A percentile compares a stretch with the other conserved stretches of the same genome.
Conservation (phyloP, 495 filamentous ascomycete genomes). For the Recurvomyces mirabilis region DNA sequence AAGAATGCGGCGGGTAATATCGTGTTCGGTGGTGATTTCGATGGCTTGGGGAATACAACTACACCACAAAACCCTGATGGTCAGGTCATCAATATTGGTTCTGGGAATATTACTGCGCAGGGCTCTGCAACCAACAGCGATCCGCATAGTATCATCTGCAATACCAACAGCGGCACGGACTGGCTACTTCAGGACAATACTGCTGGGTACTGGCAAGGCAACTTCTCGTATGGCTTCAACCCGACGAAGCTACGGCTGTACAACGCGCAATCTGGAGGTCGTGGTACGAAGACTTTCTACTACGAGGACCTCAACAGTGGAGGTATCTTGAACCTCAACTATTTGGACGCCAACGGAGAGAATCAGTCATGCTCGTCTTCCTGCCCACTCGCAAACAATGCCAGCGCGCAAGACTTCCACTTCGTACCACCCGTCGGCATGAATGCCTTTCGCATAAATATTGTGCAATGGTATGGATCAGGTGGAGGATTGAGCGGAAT, state of each 20-base stretch:
- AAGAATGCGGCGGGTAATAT: conserved; percentile 71
- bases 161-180: conserved; percentile 59
- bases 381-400: conserved; percentile 65
- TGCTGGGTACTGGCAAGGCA: conserved; percentile 73
- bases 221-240: conserved; percentile 67
- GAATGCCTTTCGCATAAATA: conserved; percentile 75
- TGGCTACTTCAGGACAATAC: conserved; percentile 77
- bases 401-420: conserved; percentile 70
- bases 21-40: conserved; percentile 86
- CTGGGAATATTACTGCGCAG: conserved; percentile 58
- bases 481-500: conserved; percentile 84
- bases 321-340: conserved; percentile 95
- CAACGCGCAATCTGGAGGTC: conserved; percentile 77
- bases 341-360: conserved; percentile 59
- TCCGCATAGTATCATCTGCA: conserved; percentile 77
- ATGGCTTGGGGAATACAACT: conserved; percentile 73
- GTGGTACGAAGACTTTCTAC: conserved; percentile 76
- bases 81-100: conserved; percentile 74
- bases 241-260: conserved; percentile 80
- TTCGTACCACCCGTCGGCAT: conserved; percentile 85
- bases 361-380: conserved; percentile 57
- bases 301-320: conserved; percentile 71
- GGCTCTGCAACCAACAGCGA: conserved; percentile 61
- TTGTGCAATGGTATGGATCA: conserved; percentile 71
- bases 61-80: conserved; percentile 44